Percentiles rank a stretch among this genome's conserved stretches.
These are phyloP conservation scores for Claviceps cyperi DNA, from an alignment of 2,329 filamentous ascomycete genomes.

Conservation along the genomic window DNA sequence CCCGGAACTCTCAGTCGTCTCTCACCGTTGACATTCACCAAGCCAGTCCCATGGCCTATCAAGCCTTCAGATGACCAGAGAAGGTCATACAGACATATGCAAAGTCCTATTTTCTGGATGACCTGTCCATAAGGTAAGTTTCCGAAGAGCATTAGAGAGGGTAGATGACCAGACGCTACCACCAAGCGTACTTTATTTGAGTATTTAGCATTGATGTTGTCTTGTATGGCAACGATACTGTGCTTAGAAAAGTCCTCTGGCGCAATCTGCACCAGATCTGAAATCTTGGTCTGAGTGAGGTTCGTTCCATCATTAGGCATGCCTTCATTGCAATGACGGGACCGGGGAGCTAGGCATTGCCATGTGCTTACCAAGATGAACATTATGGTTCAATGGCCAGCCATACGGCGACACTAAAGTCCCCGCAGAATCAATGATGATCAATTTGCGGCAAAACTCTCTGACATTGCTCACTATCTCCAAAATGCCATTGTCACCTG, in stretches of 20 bases:
- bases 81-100: conserved; percentile 85
- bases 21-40: conserved; percentile 84
- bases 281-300: conserved; percentile 62
- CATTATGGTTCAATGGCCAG: conserved; percentile 19
- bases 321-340: background rate
- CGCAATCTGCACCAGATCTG: conserved; percentile 84
- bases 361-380: conserved; percentile 31
- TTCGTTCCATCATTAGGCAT: background rate
- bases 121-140: conserved; percentile 32
- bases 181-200: conserved; percentile 57
- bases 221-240: conserved; percentile 74
- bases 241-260: conserved; percentile 78
- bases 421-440: background rate
- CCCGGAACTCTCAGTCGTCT: background rate
- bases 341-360: background rate
- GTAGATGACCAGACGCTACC: background rate
- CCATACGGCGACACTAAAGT: background rate
- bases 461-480: background rate
- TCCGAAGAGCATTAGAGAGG: background rate
- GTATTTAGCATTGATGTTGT: conserved; percentile 95
- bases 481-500: background rate
- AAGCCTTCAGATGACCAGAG: conserved; percentile 81
- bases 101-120: conserved; percentile 87
- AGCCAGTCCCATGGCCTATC: conserved; percentile 81
- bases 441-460: background rate